Evolutionary conservation across 2,329 filamentous ascomycete species (phyloP), one percentile per base, ranked within the genome.

Genomic region (Colletotrichum spaethianum): DNA sequence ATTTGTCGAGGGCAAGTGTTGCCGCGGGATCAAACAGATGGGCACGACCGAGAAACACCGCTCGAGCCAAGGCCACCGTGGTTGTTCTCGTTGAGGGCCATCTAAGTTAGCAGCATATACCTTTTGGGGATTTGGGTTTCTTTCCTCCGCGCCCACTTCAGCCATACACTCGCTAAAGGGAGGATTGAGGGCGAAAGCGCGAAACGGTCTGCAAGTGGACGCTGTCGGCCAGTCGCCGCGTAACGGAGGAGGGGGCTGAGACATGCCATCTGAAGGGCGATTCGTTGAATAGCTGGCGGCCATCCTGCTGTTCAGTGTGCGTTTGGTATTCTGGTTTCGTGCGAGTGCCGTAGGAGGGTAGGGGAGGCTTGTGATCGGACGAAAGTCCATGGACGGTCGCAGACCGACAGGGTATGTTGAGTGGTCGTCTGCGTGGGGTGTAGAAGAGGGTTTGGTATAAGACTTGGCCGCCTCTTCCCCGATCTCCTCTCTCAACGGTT

Each of bases 301-400:
- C 50, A 40, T 33, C 62, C 56, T 67, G 50, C 38, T 38, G 53
- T 59, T 55, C 63, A 61, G 44, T 31, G 59, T 52, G 65, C 52
- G 69, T 72, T 72, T 72, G 69, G 69, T 69, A 68, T 68, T 59
- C 44, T 42, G 69, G 69, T 72, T 69, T 72, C 69, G 69, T 72
- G 65, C 69, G 69, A 69, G 57, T 71, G 68, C 68, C 68, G 57
- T 63, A 52, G 14, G 14, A 52, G 59, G 38, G 48, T 12, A 36
- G 52, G 59, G 28, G n/a, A n/a, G 18, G 40, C 40, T 62, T 9
- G 59, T 52, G 65, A 69, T 72, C 64, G 69, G 69, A 72, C 57
- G 69, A 69, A 31, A 33, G 16, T 53, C 50, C 64, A 67, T 57
- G 59, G 69, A 48, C 26, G 65, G 52, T 53, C 44, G 52, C 48